A percentile compares a stretch with the other conserved stretches of the same genome.
phyloP scores from a whole-genome alignment of 768 basidiomycete genomes.

The Botryobasidium botryosum region DNA sequence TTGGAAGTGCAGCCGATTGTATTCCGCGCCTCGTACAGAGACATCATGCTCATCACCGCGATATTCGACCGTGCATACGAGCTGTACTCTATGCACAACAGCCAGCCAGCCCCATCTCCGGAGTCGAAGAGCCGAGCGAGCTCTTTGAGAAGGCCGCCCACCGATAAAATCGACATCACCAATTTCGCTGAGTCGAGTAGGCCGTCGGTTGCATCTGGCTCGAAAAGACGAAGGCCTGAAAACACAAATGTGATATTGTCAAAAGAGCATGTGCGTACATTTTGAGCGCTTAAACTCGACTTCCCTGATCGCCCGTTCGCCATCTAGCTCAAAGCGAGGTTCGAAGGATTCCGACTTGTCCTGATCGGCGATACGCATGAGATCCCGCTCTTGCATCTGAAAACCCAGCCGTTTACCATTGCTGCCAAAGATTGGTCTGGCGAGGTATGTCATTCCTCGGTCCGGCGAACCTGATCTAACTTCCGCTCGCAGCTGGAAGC shows the following conservation, averaged over 20 bases:
- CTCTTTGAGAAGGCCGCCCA: background rate
- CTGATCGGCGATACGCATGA: slow-evolving; percentile 92
- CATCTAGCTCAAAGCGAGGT: slow-evolving; percentile 56
- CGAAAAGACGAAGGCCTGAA: too few relatives aligned
- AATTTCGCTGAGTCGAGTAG: background rate
- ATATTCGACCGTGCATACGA: slow-evolving; percentile 79
- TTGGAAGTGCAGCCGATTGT: slow-evolving; percentile 67
- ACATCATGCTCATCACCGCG: slow-evolving; percentile 73
- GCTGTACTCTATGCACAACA: slow-evolving; percentile 38
- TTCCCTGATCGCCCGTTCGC: too few relatives aligned
- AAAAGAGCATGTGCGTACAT: slow-evolving; percentile 54
- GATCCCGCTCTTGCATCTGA: slow-evolving; percentile 81
- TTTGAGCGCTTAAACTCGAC: too few relatives aligned
- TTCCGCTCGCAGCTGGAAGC: slow-evolving; percentile 51
- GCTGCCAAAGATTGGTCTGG: slow-evolving; percentile 88
- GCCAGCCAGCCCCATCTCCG: background rate
- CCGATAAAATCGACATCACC: background rate
- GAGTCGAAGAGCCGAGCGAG: slow-evolving; percentile 5
- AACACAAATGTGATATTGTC: slow-evolving; percentile 40
- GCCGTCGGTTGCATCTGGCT: slow-evolving; percentile 9
- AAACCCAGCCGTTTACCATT: slow-evolving; percentile 67
- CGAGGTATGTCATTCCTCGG: slow-evolving; percentile 34
- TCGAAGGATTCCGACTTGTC: slow-evolving; percentile 85
- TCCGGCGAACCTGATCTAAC: background rate
- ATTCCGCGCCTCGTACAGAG: slow-evolving; percentile 88